These are phyloP conservation scores for Mitragyna speciosa DNA, from an alignment of 257 asterid genomes.

Conservation along the genomic window DNA sequence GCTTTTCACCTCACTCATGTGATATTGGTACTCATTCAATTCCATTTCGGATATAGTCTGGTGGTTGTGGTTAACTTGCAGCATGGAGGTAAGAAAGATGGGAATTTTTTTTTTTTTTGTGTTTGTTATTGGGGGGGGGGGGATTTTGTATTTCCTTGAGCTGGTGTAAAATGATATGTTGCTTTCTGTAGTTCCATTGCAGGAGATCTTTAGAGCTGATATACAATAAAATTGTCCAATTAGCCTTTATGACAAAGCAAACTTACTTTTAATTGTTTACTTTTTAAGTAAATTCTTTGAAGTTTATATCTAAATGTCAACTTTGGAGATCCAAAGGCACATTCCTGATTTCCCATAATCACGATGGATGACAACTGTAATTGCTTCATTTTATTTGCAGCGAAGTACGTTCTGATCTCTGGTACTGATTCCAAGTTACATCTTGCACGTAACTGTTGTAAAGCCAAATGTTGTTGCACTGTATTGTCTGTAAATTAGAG, in stretches of 20 bases:
- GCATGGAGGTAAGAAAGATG: not conserved
- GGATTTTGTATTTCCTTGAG: not conserved
- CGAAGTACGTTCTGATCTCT: not conserved
- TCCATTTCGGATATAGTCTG: not conserved
- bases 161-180: not conserved
- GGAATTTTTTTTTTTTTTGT: no score
- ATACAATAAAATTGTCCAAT: not conserved
- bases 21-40: not conserved
- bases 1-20: not conserved
- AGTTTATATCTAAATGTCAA: not conserved
- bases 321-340: not conserved
- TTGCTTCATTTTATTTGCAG: not conserved
- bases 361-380: not conserved
- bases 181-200: not conserved
- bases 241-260: not conserved
- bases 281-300: not conserved
- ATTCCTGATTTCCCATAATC: not conserved
- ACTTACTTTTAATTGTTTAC: no score
- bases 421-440: not conserved
- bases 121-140: no score
- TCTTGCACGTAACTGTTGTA: not conserved
- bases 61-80: not conserved
- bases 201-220: not conserved
- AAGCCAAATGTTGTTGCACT: not conserved
- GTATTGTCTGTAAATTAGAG: not conserved